Evolutionary conservation across 768 basidiomycete genomes (phyloP).

Genomic region (Rickenella mellea): DNA sequence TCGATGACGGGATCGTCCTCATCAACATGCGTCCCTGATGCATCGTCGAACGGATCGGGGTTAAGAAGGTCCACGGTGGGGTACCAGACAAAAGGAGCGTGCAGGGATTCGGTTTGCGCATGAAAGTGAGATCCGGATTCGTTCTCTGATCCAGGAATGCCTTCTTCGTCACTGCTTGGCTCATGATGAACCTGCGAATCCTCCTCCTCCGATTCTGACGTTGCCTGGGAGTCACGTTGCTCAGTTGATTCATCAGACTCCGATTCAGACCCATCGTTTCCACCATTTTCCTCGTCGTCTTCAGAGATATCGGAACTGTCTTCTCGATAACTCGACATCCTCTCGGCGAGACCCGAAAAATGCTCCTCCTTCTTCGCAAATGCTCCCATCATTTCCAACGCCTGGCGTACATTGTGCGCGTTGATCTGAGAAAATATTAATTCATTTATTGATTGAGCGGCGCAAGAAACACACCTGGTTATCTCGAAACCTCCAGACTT

Average conservation of each 20-base stretch:
- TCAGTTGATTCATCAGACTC: neutral
- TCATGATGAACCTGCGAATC: constrained; percentile 6
- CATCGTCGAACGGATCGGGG: neutral
- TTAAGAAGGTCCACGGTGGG: neutral
- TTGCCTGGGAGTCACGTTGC: neutral
- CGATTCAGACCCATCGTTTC: constrained; percentile 3
- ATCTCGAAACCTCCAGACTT: constrained; percentile 43
- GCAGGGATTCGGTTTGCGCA: neutral
- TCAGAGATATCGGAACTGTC: neutral
- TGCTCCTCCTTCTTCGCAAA: constrained; percentile 28
- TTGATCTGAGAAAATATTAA: constrained; percentile 28
- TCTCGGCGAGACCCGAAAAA: constrained; percentile 25
- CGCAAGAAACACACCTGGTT: constrained; percentile 24
- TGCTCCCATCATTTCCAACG: constrained; percentile 37
- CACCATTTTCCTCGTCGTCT: constrained; percentile 7
- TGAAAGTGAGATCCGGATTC: neutral
- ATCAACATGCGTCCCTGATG: no score
- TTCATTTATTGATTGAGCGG: neutral
- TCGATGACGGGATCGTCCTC: no score
- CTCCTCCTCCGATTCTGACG: constrained; percentile 4
- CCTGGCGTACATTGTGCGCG: constrained; percentile 34
- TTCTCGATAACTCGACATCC: constrained; percentile 3
- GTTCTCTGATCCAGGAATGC: neutral
- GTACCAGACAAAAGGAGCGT: neutral
- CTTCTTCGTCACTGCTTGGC: constrained; percentile 3